Conservation (phyloP, 768 basidiomycete species). For the Pulveroboletus sp. region DNA sequence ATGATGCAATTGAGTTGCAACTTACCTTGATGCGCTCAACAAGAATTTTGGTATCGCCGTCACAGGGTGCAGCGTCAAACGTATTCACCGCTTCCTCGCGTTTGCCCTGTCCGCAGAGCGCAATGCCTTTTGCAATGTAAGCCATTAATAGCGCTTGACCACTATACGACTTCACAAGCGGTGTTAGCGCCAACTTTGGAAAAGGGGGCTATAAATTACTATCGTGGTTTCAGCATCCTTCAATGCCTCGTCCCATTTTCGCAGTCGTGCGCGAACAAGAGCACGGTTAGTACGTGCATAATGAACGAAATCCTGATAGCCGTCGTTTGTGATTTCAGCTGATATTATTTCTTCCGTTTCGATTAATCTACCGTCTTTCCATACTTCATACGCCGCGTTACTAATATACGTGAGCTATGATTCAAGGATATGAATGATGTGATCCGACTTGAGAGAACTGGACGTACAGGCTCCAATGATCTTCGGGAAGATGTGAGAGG, state of each 20-base stretch:
- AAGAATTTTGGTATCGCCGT: neutral
- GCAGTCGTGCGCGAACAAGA: slow-evolving; percentile 7
- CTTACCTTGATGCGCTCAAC: neutral
- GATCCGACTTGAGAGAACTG: neutral
- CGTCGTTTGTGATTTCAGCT: slow-evolving; percentile 7
- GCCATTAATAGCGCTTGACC: neutral
- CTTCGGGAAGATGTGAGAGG: neutral
- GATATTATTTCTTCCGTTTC: slow-evolving; percentile 6
- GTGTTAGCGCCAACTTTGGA: neutral
- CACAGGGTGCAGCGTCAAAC: neutral
- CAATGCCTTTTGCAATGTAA: neutral
- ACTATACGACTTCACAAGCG: neutral
- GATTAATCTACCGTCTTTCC: slow-evolving; percentile 6
- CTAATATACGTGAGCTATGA: slow-evolving; percentile 13
- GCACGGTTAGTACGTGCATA: slow-evolving; percentile 14
- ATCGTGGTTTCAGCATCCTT: neutral
- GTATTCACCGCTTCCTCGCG: neutral
- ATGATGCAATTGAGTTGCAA: neutral
- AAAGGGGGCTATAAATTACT: neutral
- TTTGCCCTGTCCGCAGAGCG: neutral
- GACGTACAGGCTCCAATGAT: neutral
- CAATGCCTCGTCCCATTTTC: slow-evolving; percentile 4
- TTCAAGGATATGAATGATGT: neutral
- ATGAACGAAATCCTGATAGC: neutral
- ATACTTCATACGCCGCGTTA: neutral